Conservation (phyloP, 2,329 filamentous ascomycete genomes). For the Alternaria hordeiaustralica region DNA sequence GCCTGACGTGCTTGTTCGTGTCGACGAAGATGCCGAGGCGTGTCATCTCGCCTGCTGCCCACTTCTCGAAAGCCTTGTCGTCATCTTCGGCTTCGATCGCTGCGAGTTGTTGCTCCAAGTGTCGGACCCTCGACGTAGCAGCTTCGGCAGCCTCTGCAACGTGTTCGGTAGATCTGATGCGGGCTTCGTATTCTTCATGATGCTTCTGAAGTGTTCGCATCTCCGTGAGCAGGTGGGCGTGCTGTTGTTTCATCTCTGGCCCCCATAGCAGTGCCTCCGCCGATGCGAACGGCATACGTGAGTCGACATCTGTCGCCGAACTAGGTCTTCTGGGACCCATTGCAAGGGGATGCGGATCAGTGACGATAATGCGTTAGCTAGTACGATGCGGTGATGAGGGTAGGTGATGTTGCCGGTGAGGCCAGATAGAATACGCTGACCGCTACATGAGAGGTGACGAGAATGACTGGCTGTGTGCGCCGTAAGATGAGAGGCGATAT, state of each 20-base stretch:
- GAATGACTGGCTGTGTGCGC: not conserved
- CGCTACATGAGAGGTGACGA: not conserved
- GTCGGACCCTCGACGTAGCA: conserved; percentile 15
- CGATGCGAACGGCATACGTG: conserved; percentile 26
- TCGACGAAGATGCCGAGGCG: conserved; percentile 21
- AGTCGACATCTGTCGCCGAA: conserved; percentile 9
- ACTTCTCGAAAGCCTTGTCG: conserved; percentile 28
- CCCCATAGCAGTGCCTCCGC: conserved; percentile 49
- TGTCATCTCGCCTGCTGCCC: conserved; percentile 21
- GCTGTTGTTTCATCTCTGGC: conserved; percentile 49
- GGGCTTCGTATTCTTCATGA: conserved; percentile 23
- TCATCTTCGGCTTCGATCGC: conserved; percentile 34
- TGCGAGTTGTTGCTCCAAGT: conserved; percentile 27
- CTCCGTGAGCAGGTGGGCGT: conserved; percentile 43
- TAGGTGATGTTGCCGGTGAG: not conserved
- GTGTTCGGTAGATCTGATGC: conserved; percentile 30
- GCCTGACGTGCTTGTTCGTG: conserved; percentile 21
- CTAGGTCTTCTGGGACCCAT: conserved; percentile 16
- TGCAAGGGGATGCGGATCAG: not conserved
- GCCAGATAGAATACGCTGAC: not conserved
- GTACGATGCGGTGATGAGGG: not conserved
- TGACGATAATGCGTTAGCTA: not conserved
- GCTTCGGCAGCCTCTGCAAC: conserved; percentile 22
- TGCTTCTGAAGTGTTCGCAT: conserved; percentile 45
- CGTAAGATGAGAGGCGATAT: conserved; percentile 1